These are phyloP conservation scores for Phytophthora sojae DNA, from an alignment of 352 stramenopile species.

Conservation along the genomic window DNA sequence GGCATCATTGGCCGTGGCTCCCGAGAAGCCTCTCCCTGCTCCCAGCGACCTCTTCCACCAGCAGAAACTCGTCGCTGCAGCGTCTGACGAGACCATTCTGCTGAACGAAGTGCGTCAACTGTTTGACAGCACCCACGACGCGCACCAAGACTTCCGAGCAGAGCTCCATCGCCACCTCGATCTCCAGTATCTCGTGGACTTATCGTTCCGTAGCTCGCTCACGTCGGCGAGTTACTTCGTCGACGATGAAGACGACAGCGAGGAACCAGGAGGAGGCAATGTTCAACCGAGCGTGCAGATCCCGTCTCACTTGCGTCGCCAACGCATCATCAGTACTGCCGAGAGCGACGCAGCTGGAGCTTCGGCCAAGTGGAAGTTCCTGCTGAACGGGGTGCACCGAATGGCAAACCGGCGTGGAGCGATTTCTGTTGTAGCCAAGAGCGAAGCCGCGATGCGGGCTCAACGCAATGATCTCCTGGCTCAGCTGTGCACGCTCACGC, in stretches of 20 bases:
- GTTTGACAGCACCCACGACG: slow-evolving; percentile 72
- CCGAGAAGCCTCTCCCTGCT: slow-evolving; percentile 53
- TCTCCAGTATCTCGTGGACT: slow-evolving; percentile 68
- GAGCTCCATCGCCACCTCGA: slow-evolving; percentile 69
- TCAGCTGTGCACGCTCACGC: slow-evolving; percentile 56
- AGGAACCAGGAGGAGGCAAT: slow-evolving; percentile 28
- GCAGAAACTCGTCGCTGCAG: slow-evolving; percentile 48
- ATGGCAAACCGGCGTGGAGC: slow-evolving; percentile 56
- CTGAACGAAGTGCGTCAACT: slow-evolving; percentile 71
- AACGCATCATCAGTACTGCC: slow-evolving; percentile 24
- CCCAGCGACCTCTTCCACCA: slow-evolving; percentile 77
- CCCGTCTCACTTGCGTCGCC: slow-evolving; percentile 36
- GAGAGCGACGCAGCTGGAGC: slow-evolving; percentile 19
- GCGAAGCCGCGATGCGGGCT: slow-evolving; percentile 37
- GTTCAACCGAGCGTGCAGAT: slow-evolving; percentile 55
- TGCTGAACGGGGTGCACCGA: slow-evolving; percentile 44
- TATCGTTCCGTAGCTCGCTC: slow-evolving; percentile 72
- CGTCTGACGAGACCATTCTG: slow-evolving; percentile 59
- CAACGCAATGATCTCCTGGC: slow-evolving; percentile 59
- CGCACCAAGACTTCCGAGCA: slow-evolving; percentile 64
- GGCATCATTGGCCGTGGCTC: slow-evolving; percentile 56
- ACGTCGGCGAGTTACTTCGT: slow-evolving; percentile 73
- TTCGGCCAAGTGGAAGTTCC: slow-evolving; percentile 54
- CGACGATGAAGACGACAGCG: slow-evolving; percentile 45
- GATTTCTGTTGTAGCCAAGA: slow-evolving; percentile 55